A percentile compares a stretch with the other conserved stretches of the same genome.
These are phyloP conservation scores for Pseudogymnoascus sp. DNA, from an alignment of 2,329 filamentous ascomycete genomes.

Conservation along the genomic window DNA sequence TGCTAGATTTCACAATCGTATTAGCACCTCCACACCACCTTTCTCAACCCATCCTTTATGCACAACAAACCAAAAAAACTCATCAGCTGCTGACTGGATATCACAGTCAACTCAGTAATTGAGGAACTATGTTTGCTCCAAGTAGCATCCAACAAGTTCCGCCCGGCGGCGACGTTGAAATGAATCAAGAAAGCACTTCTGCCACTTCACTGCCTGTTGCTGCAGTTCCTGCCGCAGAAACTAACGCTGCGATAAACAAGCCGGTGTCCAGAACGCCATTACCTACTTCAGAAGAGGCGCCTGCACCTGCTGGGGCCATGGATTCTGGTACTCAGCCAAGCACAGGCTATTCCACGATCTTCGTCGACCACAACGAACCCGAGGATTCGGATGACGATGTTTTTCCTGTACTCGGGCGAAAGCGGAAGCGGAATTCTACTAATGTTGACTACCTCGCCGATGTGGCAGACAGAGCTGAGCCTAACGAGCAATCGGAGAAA, in stretches of 20 bases:
- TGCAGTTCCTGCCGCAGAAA: background rate
- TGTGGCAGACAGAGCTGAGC: background rate
- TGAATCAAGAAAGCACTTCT: background rate
- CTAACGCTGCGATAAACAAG: background rate
- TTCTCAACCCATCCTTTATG: background rate
- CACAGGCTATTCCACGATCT: conserved; percentile 16
- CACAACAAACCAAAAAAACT: background rate
- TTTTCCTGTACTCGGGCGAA: conserved; percentile 39
- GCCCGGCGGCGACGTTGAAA: background rate
- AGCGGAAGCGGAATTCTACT: conserved; percentile 48
- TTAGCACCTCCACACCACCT: background rate
- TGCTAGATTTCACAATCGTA: background rate
- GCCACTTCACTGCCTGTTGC: background rate
- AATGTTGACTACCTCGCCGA: conserved; percentile 27
- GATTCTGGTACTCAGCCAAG: background rate
- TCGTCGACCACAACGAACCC: conserved; percentile 17
- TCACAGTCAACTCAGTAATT: background rate
- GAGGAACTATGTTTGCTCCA: background rate
- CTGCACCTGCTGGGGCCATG: background rate
- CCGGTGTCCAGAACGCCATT: background rate
- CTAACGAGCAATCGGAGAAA: background rate
- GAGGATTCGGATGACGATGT: conserved; percentile 33
- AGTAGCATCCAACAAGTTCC: background rate
- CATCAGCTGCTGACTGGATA: background rate
- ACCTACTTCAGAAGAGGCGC: background rate